Base-by-base conservation (phyloP, 345 rosid genomes). In the Kernera saxatilis region DNA sequence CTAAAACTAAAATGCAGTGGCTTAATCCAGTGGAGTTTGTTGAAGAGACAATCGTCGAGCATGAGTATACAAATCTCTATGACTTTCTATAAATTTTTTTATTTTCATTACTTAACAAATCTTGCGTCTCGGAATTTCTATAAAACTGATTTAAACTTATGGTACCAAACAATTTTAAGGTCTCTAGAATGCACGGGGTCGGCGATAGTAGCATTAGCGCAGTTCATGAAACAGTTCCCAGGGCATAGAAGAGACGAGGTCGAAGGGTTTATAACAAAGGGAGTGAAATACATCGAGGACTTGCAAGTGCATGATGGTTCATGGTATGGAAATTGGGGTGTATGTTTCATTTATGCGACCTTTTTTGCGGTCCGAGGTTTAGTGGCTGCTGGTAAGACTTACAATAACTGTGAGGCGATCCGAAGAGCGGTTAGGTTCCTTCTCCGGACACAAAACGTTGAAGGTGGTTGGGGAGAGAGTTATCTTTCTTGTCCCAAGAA, bases 401-500 rank as follows among this genome's bases (percentile, higher is more conserved):
- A 74, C 64, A 25, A 39, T 25, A 76, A 77, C 50, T 56, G 81
- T 55, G 74, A 67, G n/a, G 8, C 71, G 1, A 21, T 88, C 30
- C 78, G 86, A 8, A 81, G 57, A 69, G 90, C 90, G 15, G 85
- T 89, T 55, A 14, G 52, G 5, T 85, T 88, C 69, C 70, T 88
- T 59, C 64, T 86, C 9, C 71, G 74, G 6, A 86, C 74, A 63
- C 90, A 88, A 50, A 74, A 82, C 3, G 41, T 67, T 4, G 80
- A 74, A 55, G 90, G 93, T n/a, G 87, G 90, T 60, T 88, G 93
- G 93, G 93, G 88, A 9, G 90, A 84, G 68, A 87, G 93, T 61
- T 81, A 75, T 33, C 72, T 85, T 2, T 85, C 90, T n/a, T 79
- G 84, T 70, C 87, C 77, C 27, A 71, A 79, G 1, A 85, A 88